phyloP scores from a whole-genome alignment of 306 rosid species.

The Neltuma alba region DNA sequence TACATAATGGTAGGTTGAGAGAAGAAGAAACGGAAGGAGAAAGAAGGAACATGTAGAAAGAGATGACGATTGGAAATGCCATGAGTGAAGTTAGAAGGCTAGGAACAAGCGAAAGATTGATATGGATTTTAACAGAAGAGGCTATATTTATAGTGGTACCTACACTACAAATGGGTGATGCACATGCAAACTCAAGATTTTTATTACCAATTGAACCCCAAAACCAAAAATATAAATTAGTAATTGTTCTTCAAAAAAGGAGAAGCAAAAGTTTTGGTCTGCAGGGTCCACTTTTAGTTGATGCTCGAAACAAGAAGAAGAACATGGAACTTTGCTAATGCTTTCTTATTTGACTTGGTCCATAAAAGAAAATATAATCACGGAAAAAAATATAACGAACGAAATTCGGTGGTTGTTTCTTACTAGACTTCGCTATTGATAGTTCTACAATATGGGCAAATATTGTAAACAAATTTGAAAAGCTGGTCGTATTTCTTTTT shows the following conservation, averaged over 20 bases:
- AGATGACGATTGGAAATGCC: not conserved
- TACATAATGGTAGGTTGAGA: not conserved
- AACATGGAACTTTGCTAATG: not conserved
- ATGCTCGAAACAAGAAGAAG: not conserved
- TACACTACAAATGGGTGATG: not conserved
- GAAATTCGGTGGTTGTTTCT: not conserved
- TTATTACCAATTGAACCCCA: not conserved
- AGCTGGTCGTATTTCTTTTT: too few species aligned
- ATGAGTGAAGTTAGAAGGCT: not conserved
- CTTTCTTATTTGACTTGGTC: too few species aligned
- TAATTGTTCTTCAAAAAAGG: not conserved
- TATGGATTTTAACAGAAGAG: not conserved
- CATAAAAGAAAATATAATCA: too few species aligned
- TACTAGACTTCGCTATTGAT: too few species aligned
- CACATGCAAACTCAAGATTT: not conserved
- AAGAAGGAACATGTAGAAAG: not conserved
- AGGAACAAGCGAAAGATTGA: not conserved
- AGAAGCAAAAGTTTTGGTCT: not conserved
- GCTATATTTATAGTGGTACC: not conserved
- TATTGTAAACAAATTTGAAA: too few species aligned
- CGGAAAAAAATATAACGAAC: not conserved
- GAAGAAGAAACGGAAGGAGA: not conserved
- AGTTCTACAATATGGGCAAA: not conserved
- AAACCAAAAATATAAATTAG: not conserved
- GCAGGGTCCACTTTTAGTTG: not conserved